Percentiles rank a stretch among this genome's conserved stretches.
Conservation (phyloP, 139 green algal species). For the Tetradesmus lagerheimii region DNA sequence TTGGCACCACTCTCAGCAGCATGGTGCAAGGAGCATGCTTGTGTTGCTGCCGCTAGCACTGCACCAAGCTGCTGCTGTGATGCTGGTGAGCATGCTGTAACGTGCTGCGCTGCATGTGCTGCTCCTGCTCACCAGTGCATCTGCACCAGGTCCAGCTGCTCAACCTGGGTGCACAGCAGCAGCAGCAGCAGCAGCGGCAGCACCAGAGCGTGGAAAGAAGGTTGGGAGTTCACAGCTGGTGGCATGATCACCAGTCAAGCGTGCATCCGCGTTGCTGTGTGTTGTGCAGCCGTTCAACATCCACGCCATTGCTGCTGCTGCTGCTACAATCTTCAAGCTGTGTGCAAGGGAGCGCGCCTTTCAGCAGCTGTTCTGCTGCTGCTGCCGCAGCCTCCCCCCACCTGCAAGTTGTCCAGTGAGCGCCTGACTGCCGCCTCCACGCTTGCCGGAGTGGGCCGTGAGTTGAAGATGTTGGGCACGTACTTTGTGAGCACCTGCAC, state of each 20-base stretch:
- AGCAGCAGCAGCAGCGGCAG: background rate
- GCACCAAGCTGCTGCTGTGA: too few relatives aligned
- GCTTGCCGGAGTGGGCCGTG: constrained; percentile 30
- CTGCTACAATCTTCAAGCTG: background rate
- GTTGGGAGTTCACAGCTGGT: too few relatives aligned
- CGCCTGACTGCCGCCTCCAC: constrained; percentile 57
- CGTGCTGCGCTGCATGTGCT: background rate
- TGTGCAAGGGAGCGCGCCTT: background rate
- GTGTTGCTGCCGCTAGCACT: too few relatives aligned
- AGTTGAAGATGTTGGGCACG: constrained; percentile 66
- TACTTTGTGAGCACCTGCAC: constrained; percentile 68
- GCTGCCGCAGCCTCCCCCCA: constrained; percentile 10
- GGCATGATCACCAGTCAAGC: background rate
- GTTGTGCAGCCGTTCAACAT: background rate
- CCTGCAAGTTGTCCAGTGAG: constrained; percentile 52
- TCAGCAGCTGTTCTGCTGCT: constrained; percentile 1
- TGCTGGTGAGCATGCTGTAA: background rate
- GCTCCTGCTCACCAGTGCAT: constrained; percentile 78
- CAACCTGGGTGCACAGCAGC: constrained; percentile 45
- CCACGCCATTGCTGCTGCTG: background rate
- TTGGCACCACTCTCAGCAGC: too few relatives aligned
- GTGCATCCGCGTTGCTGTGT: background rate
- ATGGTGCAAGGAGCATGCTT: too few relatives aligned
- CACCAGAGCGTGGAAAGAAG: background rate
- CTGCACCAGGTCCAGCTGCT: constrained; percentile 78